Base-by-base conservation (phyloP, 345 rosid genomes). In the Arabis alpina region DNA sequence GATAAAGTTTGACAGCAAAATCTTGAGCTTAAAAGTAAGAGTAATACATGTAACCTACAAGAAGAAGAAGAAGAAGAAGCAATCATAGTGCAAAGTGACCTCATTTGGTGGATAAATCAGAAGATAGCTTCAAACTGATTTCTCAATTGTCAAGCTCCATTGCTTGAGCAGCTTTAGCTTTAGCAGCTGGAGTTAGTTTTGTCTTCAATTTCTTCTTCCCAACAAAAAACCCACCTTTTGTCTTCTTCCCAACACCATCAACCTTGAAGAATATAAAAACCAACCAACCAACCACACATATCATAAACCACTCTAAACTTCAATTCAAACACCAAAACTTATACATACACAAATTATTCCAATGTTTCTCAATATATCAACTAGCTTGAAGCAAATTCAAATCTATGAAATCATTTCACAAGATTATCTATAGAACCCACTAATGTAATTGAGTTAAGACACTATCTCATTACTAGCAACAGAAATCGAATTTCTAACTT, bases 201-300 rank as follows among this genome's bases (percentile, higher is more conserved):
- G 99, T 89, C 89, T 89, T 94, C 80, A 88, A 62, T 65, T 88
- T 95, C 74, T 87, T 89, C 85, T 90, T 95, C 67, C 93, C 93
- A 7, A 95, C 93, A 70, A 73, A 84, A 78, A 95, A 95, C 36
- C 97, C 94, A 74, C 87, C 79, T 86, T 82, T 87, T 77, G 82
- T 85, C 77, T 83, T 89, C 82, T 85, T 95, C 57, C 68, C 82
- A 58, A 77, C 76, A 4, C 88, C 86, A 78, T 90, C 97, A 66
- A 95, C 91, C 98, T 92, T 72, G 4, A 36, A 2, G 42, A 27
- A 73, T 57, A 69, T 40, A 72, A 24, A 28, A 28, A 28, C 23
- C 23, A 30, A 43, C 15, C 43, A 66, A 60, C 51, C 73, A 34
- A 14, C 10, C 15, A 52, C 3, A 69, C 0, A 27, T 45, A 56